A percentile compares a stretch with the other conserved stretches of the same genome.
These are phyloP conservation scores for Penicillium sp. DNA, from an alignment of 2,329 filamentous ascomycete species.

Conservation along the genomic window DNA sequence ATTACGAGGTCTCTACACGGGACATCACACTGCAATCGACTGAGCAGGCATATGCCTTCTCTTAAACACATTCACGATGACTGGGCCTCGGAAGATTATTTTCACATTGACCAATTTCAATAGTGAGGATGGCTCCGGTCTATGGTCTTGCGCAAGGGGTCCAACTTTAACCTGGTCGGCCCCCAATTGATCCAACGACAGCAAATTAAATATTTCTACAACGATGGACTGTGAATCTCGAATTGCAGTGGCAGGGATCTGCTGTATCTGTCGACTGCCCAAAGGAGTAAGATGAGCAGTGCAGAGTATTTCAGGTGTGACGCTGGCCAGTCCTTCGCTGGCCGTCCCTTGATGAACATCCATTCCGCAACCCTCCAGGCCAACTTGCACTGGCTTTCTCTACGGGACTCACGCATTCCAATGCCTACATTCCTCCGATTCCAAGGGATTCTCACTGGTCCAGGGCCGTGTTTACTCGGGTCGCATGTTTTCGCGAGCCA, in stretches of 20 bases:
- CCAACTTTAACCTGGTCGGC: no score
- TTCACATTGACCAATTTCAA: no score
- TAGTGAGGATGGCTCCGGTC: background rate
- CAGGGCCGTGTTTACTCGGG: constrained; percentile 12
- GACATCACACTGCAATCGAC: background rate
- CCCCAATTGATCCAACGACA: no score
- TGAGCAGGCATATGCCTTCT: no score
- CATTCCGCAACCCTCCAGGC: background rate
- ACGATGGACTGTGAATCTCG: background rate
- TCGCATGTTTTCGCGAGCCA: constrained; percentile 9
- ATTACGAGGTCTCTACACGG: background rate
- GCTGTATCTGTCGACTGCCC: background rate
- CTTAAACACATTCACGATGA: no score
- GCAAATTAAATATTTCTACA: no score
- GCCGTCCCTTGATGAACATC: background rate
- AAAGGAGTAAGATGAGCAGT: constrained; percentile 1
- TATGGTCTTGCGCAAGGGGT: background rate
- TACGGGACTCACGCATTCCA: background rate
- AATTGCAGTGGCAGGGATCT: background rate
- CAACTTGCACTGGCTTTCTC: background rate
- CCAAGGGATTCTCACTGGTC: background rate
- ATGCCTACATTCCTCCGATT: constrained; percentile 16
- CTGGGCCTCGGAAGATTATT: background rate
- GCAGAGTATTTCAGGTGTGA: background rate
- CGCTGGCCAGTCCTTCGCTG: background rate